phyloP scores from a whole-genome alignment of 306 rosid species.

The Bauhinia variegata region DNA sequence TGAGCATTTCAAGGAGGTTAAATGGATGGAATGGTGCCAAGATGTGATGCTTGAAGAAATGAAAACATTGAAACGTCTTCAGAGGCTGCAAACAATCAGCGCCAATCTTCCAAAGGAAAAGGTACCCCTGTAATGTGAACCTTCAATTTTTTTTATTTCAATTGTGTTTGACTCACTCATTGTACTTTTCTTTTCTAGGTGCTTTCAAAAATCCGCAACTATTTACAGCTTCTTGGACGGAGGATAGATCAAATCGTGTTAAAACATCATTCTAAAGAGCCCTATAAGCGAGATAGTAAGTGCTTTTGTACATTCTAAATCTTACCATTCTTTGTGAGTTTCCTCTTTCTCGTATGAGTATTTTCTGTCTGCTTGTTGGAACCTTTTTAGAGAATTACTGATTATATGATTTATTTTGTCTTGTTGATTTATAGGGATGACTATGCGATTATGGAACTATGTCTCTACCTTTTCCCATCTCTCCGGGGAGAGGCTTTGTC shows the following conservation, averaged over 20 bases:
- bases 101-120: conserved; percentile 95
- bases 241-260: conserved; percentile 85
- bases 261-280: conserved; percentile 82
- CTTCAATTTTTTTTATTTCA: conserved; percentile 2
- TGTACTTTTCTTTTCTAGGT: conserved; percentile 53
- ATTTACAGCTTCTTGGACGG: conserved; percentile 95
- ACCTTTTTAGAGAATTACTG: not conserved
- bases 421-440: conserved; percentile 75
- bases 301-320: conserved; percentile 28
- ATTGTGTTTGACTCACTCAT: conserved; percentile 4
- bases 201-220: conserved; percentile 85
- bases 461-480: conserved; percentile 96
- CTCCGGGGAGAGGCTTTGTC: conserved; percentile 92
- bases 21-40: conserved; percentile 99
- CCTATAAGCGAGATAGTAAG: conserved; percentile 89
- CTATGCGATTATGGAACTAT: conserved; percentile 89
- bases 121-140: conserved; percentile 42
- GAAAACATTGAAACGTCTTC: conserved; percentile 83
- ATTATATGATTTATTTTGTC: not conserved
- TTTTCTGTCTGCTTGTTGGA: conserved; percentile 13
- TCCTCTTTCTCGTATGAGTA: conserved; percentile 11
- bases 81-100: conserved; percentile 86
- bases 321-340: not conserved
- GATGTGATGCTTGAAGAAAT: conserved; percentile 88
- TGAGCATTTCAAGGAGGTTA: conserved; percentile 97